Conservation (phyloP, 2,329 filamentous ascomycete species). For the Didymella sp. region DNA sequence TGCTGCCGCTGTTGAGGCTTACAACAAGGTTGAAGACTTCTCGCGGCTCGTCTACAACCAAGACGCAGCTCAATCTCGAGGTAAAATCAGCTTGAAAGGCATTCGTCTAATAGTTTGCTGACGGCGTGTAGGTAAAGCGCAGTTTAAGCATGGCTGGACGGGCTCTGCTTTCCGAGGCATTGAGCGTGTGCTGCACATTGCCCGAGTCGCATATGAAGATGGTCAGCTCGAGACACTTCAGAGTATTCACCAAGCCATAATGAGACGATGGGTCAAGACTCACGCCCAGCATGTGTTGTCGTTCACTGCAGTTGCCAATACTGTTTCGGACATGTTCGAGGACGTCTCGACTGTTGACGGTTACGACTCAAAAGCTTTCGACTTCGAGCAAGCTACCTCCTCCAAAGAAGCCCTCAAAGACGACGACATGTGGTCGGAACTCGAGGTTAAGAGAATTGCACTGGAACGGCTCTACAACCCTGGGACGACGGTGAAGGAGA, state of each 20-base stretch:
- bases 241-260: slow-evolving; percentile 11
- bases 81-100: not conserved
- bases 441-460: not conserved
- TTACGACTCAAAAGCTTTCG: slow-evolving; percentile 6
- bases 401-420: not conserved
- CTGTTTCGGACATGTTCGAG: slow-evolving; percentile 11
- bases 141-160: slow-evolving; percentile 1
- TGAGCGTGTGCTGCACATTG: slow-evolving; percentile 18
- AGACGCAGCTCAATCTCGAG: not conserved
- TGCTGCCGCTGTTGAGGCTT: not conserved
- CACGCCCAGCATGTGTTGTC: slow-evolving; percentile 5
- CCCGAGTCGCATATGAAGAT: slow-evolving; percentile 19
- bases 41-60: slow-evolving; percentile 1
- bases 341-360: not conserved
- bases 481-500: slow-evolving; percentile 7
- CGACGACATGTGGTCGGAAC: slow-evolving; percentile 2
- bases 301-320: slow-evolving; percentile 1
- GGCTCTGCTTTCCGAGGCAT: slow-evolving; percentile 9
- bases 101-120: not conserved
- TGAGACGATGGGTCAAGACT: slow-evolving; percentile 16
- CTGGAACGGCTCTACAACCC: not conserved
- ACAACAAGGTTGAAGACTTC: slow-evolving; percentile 12
- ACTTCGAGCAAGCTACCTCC: not conserved
- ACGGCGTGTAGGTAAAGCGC: not conserved
- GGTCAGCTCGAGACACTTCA: not conserved